These are phyloP conservation scores for Penicilliopsis zonata DNA, from an alignment of 495 filamentous ascomycete species.

Conservation along the genomic window DNA sequence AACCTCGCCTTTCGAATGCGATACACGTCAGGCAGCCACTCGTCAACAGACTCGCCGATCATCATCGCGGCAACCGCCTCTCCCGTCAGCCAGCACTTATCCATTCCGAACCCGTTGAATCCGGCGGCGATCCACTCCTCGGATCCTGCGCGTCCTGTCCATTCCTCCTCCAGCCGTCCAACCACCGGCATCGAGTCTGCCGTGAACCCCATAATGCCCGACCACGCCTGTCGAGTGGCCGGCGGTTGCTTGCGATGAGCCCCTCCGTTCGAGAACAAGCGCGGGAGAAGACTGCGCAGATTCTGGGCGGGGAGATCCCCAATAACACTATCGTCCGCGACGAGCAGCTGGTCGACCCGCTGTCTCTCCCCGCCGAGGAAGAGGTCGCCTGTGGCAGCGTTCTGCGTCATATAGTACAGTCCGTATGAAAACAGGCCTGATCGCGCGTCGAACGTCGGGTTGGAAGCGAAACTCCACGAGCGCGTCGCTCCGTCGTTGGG, in stretches of 20 bases:
- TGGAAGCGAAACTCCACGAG: constrained; percentile 22
- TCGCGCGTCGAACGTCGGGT: constrained; percentile 22
- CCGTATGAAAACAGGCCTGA: constrained; percentile 11
- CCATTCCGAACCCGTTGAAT: constrained; percentile 37
- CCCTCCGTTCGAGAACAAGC: constrained; percentile 1
- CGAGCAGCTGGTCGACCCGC: constrained; percentile 3
- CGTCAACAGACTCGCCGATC: constrained; percentile 5
- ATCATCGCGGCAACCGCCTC: constrained; percentile 28
- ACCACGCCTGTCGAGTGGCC: constrained; percentile 19
- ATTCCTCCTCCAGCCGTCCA: constrained; percentile 19
- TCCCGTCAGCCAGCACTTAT: constrained; percentile 32
- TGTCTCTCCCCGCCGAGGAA: constrained; percentile 2
- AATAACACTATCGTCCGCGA: constrained; percentile 1
- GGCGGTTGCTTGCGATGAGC: constrained; percentile 1
- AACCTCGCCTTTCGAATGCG: neutral
- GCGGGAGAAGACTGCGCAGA: constrained; percentile 3
- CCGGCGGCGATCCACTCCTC: constrained; percentile 35
- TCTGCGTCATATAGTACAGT: constrained; percentile 4
- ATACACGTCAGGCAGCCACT: constrained; percentile 20
- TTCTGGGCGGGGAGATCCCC: neutral
- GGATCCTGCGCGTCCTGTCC: constrained; percentile 4
- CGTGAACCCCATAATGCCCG: constrained; percentile 32
- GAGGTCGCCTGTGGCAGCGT: constrained; percentile 2
- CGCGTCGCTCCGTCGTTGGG: constrained; percentile 6
- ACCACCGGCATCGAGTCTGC: constrained; percentile 34